Percentiles rank a stretch among this genome's conserved stretches.
Evolutionary conservation across 768 basidiomycete species (phyloP).

Genomic region (Pulveroboletus sp.): DNA sequence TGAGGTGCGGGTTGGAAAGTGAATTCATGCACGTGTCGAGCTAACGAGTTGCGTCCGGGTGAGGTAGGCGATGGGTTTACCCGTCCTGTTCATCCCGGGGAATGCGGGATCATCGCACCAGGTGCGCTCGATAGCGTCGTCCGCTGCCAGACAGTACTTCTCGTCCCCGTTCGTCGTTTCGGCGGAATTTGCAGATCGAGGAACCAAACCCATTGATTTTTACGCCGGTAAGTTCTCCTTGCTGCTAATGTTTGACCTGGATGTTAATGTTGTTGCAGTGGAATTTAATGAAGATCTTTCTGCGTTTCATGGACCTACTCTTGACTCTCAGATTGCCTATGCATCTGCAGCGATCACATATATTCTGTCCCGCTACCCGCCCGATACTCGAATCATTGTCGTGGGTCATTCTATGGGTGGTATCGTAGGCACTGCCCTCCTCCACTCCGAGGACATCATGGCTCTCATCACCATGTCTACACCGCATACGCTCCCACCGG

Average conservation of each 20-base stretch:
- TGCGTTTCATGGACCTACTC: conserved; percentile 89
- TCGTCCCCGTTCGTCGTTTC: conserved; percentile 55
- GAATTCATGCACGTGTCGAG: background rate
- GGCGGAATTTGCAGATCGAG: conserved; percentile 46
- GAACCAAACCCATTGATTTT: conserved; percentile 68
- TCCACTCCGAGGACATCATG: conserved; percentile 64
- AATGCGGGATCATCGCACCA: conserved; percentile 96
- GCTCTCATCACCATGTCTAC: conserved; percentile 95
- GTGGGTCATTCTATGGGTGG: conserved; percentile 99
- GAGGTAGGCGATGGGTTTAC: conserved; percentile 49
- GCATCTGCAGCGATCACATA: conserved; percentile 67
- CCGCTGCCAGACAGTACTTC: conserved; percentile 80
- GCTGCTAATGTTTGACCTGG: background rate
- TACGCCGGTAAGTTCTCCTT: conserved; percentile 63
- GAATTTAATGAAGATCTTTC: conserved; percentile 98
- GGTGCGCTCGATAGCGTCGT: conserved; percentile 92
- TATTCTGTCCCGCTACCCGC: conserved; percentile 75
- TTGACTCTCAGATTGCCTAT: conserved; percentile 79
- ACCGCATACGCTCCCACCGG: conserved; percentile 85
- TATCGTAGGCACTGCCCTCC: conserved; percentile 77
- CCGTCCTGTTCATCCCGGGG: conserved; percentile 96
- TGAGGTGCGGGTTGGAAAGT: conserved; percentile 27
- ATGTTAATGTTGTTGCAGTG: conserved; percentile 35
- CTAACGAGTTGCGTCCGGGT: conserved; percentile 5
- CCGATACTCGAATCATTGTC: conserved; percentile 62